Conservation (phyloP, 768 basidiomycete genomes). For the Leccinum obscurum region DNA sequence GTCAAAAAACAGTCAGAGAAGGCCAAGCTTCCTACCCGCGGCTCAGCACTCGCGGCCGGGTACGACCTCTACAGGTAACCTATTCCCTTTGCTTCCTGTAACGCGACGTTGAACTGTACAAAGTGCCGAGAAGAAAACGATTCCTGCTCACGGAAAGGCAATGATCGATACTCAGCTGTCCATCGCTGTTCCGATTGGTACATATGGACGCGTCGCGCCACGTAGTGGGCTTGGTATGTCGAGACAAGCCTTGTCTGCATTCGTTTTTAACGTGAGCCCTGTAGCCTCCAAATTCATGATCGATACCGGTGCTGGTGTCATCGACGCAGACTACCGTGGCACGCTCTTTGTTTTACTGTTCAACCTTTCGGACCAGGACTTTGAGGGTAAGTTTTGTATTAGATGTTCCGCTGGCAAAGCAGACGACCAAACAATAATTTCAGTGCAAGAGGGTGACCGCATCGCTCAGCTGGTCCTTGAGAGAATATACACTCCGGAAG, state of each 20-base stretch:
- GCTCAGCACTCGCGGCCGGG: conserved; percentile 84
- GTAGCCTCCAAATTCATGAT: conserved; percentile 97
- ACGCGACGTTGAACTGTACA: conserved; percentile 2
- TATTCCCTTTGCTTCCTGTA: neutral
- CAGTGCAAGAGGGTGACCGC: conserved; percentile 93
- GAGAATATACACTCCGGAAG: conserved; percentile 80
- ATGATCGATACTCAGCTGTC: conserved; percentile 90
- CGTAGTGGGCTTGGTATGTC: conserved; percentile 88
- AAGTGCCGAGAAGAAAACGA: conserved; percentile 81
- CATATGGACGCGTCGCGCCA: conserved; percentile 96
- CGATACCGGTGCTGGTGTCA: conserved; percentile 95
- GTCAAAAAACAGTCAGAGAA: conserved; percentile 84
- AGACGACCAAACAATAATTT: neutral
- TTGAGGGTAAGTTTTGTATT: conserved; percentile 56
- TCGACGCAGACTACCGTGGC: conserved; percentile 96
- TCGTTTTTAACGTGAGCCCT: conserved; percentile 2
- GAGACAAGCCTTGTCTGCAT: neutral
- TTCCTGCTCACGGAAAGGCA: conserved; percentile 91
- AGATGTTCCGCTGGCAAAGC: neutral
- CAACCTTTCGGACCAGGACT: conserved; percentile 89
- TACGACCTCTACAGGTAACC: conserved; percentile 90
- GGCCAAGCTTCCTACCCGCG: conserved; percentile 83
- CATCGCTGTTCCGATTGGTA: conserved; percentile 89
- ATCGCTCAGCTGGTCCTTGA: conserved; percentile 95
- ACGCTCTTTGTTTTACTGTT: conserved; percentile 88